Percentiles rank a stretch among this genome's conserved stretches.
phyloP scores from a whole-genome alignment of 176 grass and related monocot species.

The Rhipidocladum racemiflorum region DNA sequence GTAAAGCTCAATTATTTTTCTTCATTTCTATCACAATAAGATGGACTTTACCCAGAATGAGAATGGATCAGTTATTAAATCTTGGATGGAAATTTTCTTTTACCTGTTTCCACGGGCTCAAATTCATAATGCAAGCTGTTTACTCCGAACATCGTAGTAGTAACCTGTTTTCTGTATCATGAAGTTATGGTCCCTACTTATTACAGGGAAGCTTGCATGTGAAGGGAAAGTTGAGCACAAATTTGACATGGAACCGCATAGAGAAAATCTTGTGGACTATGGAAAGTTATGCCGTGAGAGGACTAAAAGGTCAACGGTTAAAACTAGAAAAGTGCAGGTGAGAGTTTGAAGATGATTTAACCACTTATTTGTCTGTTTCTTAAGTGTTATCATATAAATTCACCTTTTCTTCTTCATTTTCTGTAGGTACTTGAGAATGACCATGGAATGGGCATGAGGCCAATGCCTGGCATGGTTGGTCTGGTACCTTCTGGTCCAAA shows the following conservation, averaged over 20 bases:
- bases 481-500: slow-evolving; percentile 56
- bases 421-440: slow-evolving; percentile 72
- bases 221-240: slow-evolving; percentile 85
- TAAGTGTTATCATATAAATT: not conserved
- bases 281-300: slow-evolving; percentile 85
- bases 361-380: not conserved
- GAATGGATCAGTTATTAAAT: not conserved
- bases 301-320: slow-evolving; percentile 62
- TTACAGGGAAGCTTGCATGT: slow-evolving; percentile 57
- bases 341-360: not conserved
- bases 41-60: not conserved
- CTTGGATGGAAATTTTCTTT: not conserved
- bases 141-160: not conserved
- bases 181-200: not conserved
- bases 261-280: slow-evolving; percentile 81
- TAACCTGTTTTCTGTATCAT: not conserved
- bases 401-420: not conserved
- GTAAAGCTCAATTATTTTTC: not conserved
- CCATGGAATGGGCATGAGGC: slow-evolving; percentile 68
- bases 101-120: not conserved
- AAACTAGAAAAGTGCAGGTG: slow-evolving; percentile 78
- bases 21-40: slow-evolving; percentile 1
- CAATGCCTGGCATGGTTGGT: slow-evolving; percentile 69
- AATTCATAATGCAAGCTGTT: not conserved
- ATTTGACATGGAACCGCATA: slow-evolving; percentile 91